Evolutionary conservation across 73 alveolate species (phyloP).

Genomic region (Tetrahymena malaccensis): DNA sequence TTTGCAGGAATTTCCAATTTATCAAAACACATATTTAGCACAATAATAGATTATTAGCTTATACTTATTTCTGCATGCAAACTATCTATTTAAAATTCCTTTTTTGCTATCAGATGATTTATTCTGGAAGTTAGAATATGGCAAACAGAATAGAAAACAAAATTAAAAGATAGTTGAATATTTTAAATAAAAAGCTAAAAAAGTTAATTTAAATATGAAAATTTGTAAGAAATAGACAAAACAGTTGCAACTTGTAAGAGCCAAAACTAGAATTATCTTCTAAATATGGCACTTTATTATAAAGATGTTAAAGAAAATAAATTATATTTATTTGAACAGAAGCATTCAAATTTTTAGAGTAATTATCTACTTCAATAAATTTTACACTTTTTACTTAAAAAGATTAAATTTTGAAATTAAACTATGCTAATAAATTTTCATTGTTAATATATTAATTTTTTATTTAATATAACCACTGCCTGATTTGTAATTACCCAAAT

Average conservation of each 20-base stretch:
- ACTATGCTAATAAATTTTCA: no score
- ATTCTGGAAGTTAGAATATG: not conserved
- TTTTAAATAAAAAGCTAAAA: not conserved
- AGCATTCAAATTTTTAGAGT: no score
- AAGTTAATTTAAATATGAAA: no score
- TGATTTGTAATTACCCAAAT: no score
- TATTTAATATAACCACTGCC: no score
- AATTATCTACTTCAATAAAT: not conserved
- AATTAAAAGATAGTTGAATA: not conserved
- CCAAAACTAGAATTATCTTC: not conserved
- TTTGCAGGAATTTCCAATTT: no score
- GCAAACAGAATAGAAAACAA: not conserved
- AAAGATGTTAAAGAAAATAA: no score
- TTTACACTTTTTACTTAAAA: no score
- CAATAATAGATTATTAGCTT: not conserved
- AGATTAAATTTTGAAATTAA: no score
- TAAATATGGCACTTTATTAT: not conserved
- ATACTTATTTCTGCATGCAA: not conserved
- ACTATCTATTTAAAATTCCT: no score
- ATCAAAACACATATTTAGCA: not conserved
- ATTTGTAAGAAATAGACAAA: not conserved
- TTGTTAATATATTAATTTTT: no score
- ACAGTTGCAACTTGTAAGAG: not conserved
- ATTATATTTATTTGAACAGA: not conserved
- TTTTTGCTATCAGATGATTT: not conserved